These are phyloP conservation scores for Sicyos edulis DNA, from an alignment of 306 rosid genomes.

Conservation along the genomic window DNA sequence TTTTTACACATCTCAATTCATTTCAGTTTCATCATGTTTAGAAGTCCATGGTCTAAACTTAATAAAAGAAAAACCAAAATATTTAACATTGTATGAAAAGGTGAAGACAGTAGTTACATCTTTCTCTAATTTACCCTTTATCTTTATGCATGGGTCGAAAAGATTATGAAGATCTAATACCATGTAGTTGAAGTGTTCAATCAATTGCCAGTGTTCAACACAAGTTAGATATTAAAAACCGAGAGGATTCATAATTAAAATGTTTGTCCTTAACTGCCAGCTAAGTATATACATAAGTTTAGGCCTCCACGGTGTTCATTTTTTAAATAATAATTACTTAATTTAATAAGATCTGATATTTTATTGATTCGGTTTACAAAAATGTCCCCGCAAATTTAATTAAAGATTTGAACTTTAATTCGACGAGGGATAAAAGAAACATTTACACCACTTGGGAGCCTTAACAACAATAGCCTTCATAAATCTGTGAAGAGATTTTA, in stretches of 20 bases:
- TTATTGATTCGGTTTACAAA: neutral
- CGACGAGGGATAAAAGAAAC: neutral
- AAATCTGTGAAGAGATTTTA: neutral
- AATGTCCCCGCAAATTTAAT: neutral
- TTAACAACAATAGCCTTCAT: neutral
- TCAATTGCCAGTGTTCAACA: neutral
- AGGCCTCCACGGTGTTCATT: neutral
- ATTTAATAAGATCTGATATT: neutral
- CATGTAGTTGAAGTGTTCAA: neutral
- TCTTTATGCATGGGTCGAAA: neutral
- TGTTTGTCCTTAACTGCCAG: neutral
- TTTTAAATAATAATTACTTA: neutral
- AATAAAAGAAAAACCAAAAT: neutral
- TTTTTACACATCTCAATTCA: neutral
- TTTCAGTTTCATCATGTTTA: neutral
- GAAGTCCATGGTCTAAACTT: neutral
- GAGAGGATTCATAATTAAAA: neutral
- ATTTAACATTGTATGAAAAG: conserved; percentile 7
- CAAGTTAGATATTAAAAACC: neutral
- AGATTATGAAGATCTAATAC: neutral
- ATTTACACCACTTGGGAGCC: neutral
- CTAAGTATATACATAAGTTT: neutral
- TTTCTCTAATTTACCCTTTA: neutral
- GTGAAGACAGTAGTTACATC: neutral
- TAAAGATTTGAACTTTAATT: neutral